Percentiles rank a stretch among this genome's conserved stretches.
Conservation (phyloP, 2,329 filamentous ascomycete genomes). For the Neofusicoccum kwambonambiense region DNA sequence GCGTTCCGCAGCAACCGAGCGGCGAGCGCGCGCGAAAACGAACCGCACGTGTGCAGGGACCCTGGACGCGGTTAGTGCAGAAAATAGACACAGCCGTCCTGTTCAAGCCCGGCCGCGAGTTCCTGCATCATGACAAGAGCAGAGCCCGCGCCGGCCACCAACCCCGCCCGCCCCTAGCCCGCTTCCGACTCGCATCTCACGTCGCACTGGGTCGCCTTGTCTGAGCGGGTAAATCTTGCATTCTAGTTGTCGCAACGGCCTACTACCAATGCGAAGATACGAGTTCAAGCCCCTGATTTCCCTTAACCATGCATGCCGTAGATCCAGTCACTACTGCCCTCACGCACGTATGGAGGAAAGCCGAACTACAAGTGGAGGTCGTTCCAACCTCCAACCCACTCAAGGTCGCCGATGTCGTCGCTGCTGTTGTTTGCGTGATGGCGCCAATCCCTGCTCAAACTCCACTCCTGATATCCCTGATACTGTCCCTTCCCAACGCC, state of each 20-base stretch:
- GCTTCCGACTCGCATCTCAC: not conserved
- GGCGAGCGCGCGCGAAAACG: not conserved
- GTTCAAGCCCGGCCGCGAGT: not conserved
- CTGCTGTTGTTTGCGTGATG: slow-evolving; percentile 42
- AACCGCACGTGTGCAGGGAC: not conserved
- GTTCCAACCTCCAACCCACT: slow-evolving; percentile 94
- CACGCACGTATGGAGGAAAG: slow-evolving; percentile 8
- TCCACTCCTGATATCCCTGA: slow-evolving; percentile 39
- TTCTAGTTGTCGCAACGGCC: slow-evolving; percentile 18
- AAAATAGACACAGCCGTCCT: not conserved
- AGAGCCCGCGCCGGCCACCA: too few relatives aligned
- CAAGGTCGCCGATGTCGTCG: slow-evolving; percentile 75
- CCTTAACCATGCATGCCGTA: slow-evolving; percentile 15
- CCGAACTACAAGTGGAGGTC: slow-evolving; percentile 60
- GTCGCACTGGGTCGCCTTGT: not conserved
- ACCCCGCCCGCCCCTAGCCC: not conserved
- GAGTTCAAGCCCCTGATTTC: slow-evolving; percentile 14
- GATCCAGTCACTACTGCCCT: slow-evolving; percentile 12
- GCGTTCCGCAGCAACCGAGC: not conserved
- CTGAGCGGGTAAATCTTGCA: slow-evolving; percentile 19
- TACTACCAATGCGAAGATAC: slow-evolving; percentile 19
- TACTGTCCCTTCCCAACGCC: slow-evolving; percentile 13
- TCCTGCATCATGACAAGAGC: not conserved
- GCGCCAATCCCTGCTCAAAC: slow-evolving; percentile 51
- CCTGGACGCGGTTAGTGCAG: not conserved